Conservation (phyloP, 176 grass and related monocot species). For the Cenchrus purpureus region DNA sequence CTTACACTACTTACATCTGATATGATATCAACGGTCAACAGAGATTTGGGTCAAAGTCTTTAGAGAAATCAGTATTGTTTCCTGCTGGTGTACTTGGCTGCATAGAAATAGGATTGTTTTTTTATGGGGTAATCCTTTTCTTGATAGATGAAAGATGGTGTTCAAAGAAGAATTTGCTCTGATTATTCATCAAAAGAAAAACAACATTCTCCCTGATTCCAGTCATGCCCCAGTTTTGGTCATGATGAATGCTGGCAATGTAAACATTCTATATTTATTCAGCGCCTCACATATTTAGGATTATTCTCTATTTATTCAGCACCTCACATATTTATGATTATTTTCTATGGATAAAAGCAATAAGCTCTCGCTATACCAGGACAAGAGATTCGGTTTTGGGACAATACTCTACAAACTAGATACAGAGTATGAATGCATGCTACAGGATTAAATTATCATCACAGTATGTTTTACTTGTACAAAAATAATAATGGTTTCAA, state of each 20-base stretch:
- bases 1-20: too few relatives aligned
- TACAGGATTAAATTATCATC: neutral
- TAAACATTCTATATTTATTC: neutral
- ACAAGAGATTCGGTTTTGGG: neutral
- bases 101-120: too few relatives aligned
- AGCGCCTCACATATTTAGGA: slow-evolving; percentile 10
- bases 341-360: neutral
- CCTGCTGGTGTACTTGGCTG: too few relatives aligned
- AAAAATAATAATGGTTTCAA: slow-evolving; percentile 1
- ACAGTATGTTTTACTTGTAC: neutral
- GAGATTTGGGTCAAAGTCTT: too few relatives aligned
- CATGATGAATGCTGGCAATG: neutral
- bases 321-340: slow-evolving; percentile 7
- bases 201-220: neutral
- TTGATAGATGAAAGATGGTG: too few relatives aligned
- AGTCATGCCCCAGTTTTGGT: neutral
- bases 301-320: neutral
- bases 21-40: too few relatives aligned
- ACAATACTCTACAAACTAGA: slow-evolving; percentile 16
- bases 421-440: slow-evolving; percentile 14
- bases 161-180: too few relatives aligned
- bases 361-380: neutral
- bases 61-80: too few relatives aligned
- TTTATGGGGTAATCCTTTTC: too few relatives aligned
- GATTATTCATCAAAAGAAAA: too few relatives aligned